Percentiles rank a stretch among this genome's conserved stretches.
These are phyloP conservation scores for Penicillium occitanis DNA, from an alignment of 2,329 filamentous ascomycete genomes.

Conservation along the genomic window DNA sequence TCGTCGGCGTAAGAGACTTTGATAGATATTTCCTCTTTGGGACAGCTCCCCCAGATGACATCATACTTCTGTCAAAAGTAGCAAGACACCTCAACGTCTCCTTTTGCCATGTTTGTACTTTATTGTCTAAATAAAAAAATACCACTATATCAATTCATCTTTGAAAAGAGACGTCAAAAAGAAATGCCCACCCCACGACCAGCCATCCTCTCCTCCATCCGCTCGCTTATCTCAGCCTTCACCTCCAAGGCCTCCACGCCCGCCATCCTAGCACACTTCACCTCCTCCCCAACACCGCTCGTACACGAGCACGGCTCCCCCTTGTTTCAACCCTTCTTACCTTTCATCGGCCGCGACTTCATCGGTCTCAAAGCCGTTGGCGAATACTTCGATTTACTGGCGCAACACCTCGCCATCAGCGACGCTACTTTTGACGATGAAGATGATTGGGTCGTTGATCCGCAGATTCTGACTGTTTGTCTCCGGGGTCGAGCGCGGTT, in stretches of 20 bases:
- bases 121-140: not conserved
- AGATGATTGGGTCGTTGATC: slow-evolving; percentile 41
- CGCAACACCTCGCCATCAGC: slow-evolving; percentile 33
- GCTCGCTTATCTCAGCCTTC: slow-evolving; percentile 35
- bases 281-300: slow-evolving; percentile 27
- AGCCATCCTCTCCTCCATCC: slow-evolving; percentile 29
- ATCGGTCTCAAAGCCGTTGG: slow-evolving; percentile 36
- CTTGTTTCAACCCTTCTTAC: slow-evolving; percentile 31
- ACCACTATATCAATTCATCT: not conserved
- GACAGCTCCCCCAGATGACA: slow-evolving; percentile 5
- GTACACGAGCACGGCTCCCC: slow-evolving; percentile 44
- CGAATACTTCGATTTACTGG: slow-evolving; percentile 40
- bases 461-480: slow-evolving; percentile 32
- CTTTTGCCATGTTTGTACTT: not conserved
- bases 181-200: slow-evolving; percentile 21
- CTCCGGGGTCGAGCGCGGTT: slow-evolving; percentile 39
- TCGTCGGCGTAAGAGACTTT: not conserved
- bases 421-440: slow-evolving; percentile 40
- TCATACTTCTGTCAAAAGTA: slow-evolving; percentile 8
- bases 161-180: not conserved
- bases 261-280: slow-evolving; percentile 37
- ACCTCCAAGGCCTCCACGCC: slow-evolving; percentile 28
- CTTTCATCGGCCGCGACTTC: slow-evolving; percentile 46
- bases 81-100: not conserved
- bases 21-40: slow-evolving; percentile 8